Conservation (phyloP, 23 red algal species). For the Gracilariopsis chorda region DNA sequence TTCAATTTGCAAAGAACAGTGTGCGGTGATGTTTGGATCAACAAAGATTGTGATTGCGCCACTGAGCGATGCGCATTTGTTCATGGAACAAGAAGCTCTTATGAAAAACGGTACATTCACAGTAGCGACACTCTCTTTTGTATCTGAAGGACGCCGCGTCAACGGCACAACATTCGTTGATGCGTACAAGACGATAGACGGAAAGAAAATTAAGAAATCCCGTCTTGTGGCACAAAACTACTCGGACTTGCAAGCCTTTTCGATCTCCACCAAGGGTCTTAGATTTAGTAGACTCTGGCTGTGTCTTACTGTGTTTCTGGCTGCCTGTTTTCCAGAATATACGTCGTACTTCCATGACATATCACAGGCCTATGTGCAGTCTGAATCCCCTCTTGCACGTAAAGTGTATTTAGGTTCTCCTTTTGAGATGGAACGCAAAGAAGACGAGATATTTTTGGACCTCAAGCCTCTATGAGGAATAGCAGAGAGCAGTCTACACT, state of each 20-base stretch:
- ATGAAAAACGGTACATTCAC: not conserved
- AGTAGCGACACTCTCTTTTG: not conserved
- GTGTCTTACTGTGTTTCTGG: not conserved
- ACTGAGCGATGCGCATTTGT: too few species aligned
- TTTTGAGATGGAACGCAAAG: not conserved
- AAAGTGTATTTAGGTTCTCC: not conserved
- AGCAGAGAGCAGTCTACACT: not conserved
- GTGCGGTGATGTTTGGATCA: too few species aligned
- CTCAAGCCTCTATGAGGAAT: conserved; percentile 2
- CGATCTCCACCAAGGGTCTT: not conserved
- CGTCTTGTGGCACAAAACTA: not conserved
- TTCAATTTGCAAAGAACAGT: not conserved
- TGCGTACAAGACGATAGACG: too few species aligned
- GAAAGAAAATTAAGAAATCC: not conserved
- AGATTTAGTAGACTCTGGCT: not conserved
- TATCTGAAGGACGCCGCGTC: not conserved
- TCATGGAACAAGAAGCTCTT: not conserved
- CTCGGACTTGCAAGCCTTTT: not conserved
- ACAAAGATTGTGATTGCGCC: too few species aligned
- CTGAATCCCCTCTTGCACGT: not conserved
- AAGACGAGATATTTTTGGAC: not conserved
- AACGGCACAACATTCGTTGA: not conserved
- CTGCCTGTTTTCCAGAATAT: not conserved
- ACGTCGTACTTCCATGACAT: not conserved
- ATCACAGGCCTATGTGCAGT: not conserved